These are phyloP conservation scores for Petrea volubilis DNA, from an alignment of 257 asterid species.

Conservation along the genomic window DNA sequence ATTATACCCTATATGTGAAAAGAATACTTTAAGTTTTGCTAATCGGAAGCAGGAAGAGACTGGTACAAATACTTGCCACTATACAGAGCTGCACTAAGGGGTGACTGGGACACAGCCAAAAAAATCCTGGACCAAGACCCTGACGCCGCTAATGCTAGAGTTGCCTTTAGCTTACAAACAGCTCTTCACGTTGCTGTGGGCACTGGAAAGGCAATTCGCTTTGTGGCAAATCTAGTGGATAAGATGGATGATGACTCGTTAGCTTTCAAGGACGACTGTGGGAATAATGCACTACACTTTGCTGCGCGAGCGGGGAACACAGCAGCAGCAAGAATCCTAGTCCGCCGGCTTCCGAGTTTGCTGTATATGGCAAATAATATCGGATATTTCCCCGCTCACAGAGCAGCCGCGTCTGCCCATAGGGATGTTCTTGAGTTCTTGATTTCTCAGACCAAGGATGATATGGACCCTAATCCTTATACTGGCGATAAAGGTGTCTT, in stretches of 20 bases:
- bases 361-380: too few relatives aligned
- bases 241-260: background rate
- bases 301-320: too few relatives aligned
- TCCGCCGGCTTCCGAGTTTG: too few relatives aligned
- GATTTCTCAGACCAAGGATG: too few relatives aligned
- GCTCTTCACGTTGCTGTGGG: slow-evolving; percentile 20
- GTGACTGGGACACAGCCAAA: background rate
- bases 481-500: too few relatives aligned
- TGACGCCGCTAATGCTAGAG: background rate
- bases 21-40: too few relatives aligned
- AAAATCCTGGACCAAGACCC: background rate
- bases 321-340: too few relatives aligned
- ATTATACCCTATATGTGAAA: too few relatives aligned
- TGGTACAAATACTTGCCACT: background rate
- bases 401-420: too few relatives aligned
- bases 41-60: background rate
- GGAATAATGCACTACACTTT: background rate
- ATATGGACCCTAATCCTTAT: too few relatives aligned
- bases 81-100: slow-evolving; percentile 15
- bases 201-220: background rate
- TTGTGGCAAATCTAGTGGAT: background rate
- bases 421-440: too few relatives aligned
- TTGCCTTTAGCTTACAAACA: background rate
- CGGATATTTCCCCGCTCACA: too few relatives aligned
- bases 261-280: background rate